Percentiles rank a stretch among this genome's conserved stretches.
phyloP scores from a whole-genome alignment of 2,329 filamentous ascomycete genomes.

The Bipolaris sorokiniana region DNA sequence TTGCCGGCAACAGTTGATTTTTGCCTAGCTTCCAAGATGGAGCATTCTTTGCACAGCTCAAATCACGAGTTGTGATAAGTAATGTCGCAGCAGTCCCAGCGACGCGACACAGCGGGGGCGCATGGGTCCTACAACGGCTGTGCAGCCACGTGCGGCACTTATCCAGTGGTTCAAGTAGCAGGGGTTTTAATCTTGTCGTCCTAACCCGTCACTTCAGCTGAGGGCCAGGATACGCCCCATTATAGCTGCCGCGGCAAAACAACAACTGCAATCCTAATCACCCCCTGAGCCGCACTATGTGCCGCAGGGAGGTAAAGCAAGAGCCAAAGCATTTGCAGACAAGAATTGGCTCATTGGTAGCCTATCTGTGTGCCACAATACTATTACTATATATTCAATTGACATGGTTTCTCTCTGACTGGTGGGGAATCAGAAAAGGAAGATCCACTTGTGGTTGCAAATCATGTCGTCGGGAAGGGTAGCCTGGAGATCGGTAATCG shows the following conservation, averaged over 20 bases:
- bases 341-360: background rate
- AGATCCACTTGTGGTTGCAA: background rate
- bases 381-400: background rate
- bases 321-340: background rate
- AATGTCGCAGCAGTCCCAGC: background rate
- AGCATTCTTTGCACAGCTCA: background rate
- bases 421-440: background rate
- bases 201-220: background rate
- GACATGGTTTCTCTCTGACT: background rate
- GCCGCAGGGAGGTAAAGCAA: background rate
- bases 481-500: background rate
- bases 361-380: background rate
- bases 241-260: background rate
- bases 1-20: too few species aligned
- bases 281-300: background rate
- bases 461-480: background rate
- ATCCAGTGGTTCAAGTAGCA: slow-evolving; percentile 1
- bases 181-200: background rate
- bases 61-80: background rate
- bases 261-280: background rate
- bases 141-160: slow-evolving; percentile 12
- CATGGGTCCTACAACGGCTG: slow-evolving; percentile 10
- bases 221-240: background rate
- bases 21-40: too few species aligned
- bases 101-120: background rate